Evolutionary conservation across 1,284 basidiomycete genomes (phyloP).

Genomic region (Trametes polyzona): DNA sequence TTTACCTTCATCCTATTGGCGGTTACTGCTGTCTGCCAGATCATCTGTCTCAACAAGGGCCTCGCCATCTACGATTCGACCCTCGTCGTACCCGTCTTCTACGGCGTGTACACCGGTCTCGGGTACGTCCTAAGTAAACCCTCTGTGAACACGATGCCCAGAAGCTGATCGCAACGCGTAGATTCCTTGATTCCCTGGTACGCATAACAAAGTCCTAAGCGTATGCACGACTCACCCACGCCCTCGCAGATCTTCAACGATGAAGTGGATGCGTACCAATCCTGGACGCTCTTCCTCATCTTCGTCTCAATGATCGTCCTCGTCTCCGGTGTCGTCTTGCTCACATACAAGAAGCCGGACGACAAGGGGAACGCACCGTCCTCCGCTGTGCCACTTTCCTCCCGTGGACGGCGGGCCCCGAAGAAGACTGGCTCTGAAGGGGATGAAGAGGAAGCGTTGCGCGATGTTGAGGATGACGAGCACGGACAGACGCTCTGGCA

Average conservation of each 20-base stretch:
- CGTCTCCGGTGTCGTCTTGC: constrained; percentile 83
- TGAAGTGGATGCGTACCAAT: constrained; percentile 79
- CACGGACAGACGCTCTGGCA: constrained; percentile 61
- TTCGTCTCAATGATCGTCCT: constrained; percentile 84
- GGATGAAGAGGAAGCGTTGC: constrained; percentile 43
- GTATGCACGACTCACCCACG: neutral
- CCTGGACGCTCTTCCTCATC: constrained; percentile 87
- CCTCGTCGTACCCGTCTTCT: constrained; percentile 75
- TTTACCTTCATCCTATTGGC: constrained; percentile 83
- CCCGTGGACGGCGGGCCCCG: constrained; percentile 17
- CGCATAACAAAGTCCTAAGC: neutral
- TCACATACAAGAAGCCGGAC: constrained; percentile 86
- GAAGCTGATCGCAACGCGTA: constrained; percentile 25
- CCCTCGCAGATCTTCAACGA: constrained; percentile 69
- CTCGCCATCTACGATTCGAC: constrained; percentile 81
- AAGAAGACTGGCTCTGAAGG: constrained; percentile 23
- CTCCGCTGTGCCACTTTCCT: constrained; percentile 15
- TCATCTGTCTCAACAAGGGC: constrained; percentile 88
- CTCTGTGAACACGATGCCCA: neutral
- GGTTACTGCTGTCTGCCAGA: constrained; percentile 84
- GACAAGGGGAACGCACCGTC: constrained; percentile 25
- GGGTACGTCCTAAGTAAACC: constrained; percentile 46
- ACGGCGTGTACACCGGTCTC: constrained; percentile 67
- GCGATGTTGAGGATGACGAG: constrained; percentile 37
- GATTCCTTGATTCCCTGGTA: constrained; percentile 71